Evolutionary conservation across 2,329 filamentous ascomycete genomes (phyloP), one percentile per base, ranked within the genome.

Genomic region (Eutypa lata): DNA sequence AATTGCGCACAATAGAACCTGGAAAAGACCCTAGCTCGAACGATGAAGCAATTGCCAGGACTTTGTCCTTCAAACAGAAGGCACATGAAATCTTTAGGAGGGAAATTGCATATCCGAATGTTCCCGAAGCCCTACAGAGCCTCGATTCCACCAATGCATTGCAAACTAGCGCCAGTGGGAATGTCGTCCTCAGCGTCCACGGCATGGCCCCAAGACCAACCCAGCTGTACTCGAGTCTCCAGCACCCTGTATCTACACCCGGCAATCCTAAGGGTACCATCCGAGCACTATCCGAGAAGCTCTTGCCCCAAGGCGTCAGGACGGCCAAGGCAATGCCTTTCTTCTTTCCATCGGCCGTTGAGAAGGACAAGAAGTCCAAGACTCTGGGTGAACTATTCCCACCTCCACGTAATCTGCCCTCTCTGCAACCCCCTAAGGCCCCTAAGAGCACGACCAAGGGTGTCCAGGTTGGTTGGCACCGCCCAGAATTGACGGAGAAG

Each of bases 151-250:
- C 74, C 48, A 74, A 73, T 40, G 70, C 71, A 47, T 57, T 71
- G 26, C 68, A 71, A 18, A 66, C 70, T 3, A 68, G 70, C 22
- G 67, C 75, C 19, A 65, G 76, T 59, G 68, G 80, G 58, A 71
- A 80, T 51, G 79, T 84, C 16, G 86, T 93, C 6, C 75, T 97
- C 53, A 93, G 90, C 1, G 76, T 96, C 1, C 87, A 86, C 60
- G 91, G 90, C 51, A 88, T 86, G 60, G 88, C 88, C 40, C 84
- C 87, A 2, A 84, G 85, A 45, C 81, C 89, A 35, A 87, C 86
- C 61, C 89, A 93, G 55, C 76, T 97, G 3, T 97, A 94, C 68
- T 96, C 93, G 3, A 96, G 92, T 69, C 76, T 96, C 48, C 89
- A 88, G 58, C 77, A 81, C 51, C 72, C 76, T 13, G 56, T 65